Percentiles rank a stretch among this genome's conserved stretches.
These are phyloP conservation scores for Kodamaea sp. DNA, from an alignment of 1,139 yeast species.

Conservation along the genomic window DNA sequence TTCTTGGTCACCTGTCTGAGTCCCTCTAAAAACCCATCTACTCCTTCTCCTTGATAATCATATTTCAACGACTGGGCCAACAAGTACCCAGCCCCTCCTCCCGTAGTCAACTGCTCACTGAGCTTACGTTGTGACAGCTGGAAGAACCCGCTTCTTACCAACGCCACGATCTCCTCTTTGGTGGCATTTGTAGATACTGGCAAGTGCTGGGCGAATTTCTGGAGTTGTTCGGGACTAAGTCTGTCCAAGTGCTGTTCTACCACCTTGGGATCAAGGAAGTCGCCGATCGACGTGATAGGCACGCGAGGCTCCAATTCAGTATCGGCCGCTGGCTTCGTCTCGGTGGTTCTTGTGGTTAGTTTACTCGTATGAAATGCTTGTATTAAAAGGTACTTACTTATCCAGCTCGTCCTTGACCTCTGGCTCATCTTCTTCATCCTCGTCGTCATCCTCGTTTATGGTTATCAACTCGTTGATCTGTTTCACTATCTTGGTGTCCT, in stretches of 20 bases:
- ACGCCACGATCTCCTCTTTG: constrained; percentile 42
- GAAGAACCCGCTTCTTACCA: constrained; percentile 56
- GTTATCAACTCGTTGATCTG: constrained; percentile 57
- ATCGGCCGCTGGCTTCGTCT: not conserved
- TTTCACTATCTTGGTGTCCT: constrained; percentile 56
- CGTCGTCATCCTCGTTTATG: constrained; percentile 45
- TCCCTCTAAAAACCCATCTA: constrained; percentile 53
- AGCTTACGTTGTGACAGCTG: constrained; percentile 48
- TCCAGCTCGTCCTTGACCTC: constrained; percentile 7
- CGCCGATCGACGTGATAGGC: constrained; percentile 34
- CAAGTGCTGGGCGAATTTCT: constrained; percentile 35
- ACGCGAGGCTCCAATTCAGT: constrained; percentile 2
- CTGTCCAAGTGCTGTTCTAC: constrained; percentile 42
- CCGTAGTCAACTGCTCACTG: constrained; percentile 40
- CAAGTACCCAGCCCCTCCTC: constrained; percentile 52
- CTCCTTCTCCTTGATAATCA: constrained; percentile 60
- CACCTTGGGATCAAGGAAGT: constrained; percentile 41
- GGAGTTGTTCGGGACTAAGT: constrained; percentile 38
- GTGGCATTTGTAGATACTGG: constrained; percentile 45
- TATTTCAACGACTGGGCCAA: constrained; percentile 54
- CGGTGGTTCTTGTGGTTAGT: not conserved
- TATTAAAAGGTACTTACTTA: not conserved
- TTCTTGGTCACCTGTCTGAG: constrained; percentile 36
- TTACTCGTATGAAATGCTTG: not conserved
- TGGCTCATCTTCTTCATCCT: constrained; percentile 43